Percentiles rank a stretch among this genome's conserved stretches.
These are phyloP conservation scores for Phoenix dactylifera DNA, from an alignment of 176 grass and related monocot species.

Conservation along the genomic window DNA sequence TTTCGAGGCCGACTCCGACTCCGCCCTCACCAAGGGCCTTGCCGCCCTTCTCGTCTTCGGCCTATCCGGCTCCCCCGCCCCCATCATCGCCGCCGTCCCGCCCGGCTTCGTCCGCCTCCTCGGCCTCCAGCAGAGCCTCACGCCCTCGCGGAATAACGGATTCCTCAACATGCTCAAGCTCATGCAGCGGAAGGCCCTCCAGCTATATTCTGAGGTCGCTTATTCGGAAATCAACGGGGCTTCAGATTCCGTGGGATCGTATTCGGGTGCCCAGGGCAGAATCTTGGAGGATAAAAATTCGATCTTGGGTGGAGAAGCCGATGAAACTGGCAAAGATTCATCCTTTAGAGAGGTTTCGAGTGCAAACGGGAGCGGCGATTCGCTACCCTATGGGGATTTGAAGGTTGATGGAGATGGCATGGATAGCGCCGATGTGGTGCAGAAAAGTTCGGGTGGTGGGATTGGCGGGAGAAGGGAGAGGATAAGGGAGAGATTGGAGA, in stretches of 20 bases:
- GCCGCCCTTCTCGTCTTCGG: constrained; percentile 78
- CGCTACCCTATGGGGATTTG: neutral
- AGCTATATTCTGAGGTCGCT: constrained; percentile 13
- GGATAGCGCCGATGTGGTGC: neutral
- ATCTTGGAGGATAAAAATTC: constrained; percentile 8
- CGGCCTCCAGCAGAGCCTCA: constrained; percentile 69
- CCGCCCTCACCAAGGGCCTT: constrained; percentile 79
- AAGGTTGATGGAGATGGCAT: too few relatives aligned
- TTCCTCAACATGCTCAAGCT: constrained; percentile 87
- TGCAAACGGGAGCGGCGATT: constrained; percentile 14
- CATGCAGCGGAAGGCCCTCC: constrained; percentile 79
- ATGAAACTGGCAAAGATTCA: constrained; percentile 15
- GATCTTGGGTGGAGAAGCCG: neutral
- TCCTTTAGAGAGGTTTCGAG: neutral
- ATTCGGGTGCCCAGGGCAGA: neutral
- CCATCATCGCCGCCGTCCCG: constrained; percentile 38
- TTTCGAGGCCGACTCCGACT: constrained; percentile 86
- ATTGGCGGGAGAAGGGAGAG: constrained; percentile 46
- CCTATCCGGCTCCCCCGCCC: constrained; percentile 54
- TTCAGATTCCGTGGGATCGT: neutral
- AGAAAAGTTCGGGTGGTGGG: constrained; percentile 11
- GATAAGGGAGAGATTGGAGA: constrained; percentile 45
- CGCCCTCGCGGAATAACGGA: constrained; percentile 66
- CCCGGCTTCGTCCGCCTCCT: constrained; percentile 66
- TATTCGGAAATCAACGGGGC: too few relatives aligned